Evolutionary conservation across 306 rosid genomes (phyloP).

Genomic region (Begonia masoniana): DNA sequence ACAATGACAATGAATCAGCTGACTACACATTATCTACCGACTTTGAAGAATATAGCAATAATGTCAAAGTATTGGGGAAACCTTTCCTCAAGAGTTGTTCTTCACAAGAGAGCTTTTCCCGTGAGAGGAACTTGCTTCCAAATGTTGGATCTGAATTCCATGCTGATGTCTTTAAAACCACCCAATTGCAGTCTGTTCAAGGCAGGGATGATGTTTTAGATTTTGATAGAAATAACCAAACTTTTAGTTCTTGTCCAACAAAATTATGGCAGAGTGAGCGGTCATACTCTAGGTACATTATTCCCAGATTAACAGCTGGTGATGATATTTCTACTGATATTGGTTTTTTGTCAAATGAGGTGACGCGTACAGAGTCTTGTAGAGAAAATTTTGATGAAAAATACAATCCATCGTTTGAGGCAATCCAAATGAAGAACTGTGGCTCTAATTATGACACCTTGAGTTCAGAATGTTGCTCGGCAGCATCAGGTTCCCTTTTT

Average conservation of each 20-base stretch:
- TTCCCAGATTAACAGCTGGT: conserved; percentile 19
- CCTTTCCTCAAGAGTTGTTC: conserved; percentile 59
- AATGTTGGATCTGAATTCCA: conserved; percentile 25
- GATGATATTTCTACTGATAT: conserved; percentile 21
- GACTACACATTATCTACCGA: conserved; percentile 20
- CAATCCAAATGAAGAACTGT: conserved; percentile 12
- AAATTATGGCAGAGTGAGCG: conserved; percentile 15
- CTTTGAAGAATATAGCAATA: conserved; percentile 15
- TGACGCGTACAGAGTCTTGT: conserved; percentile 8
- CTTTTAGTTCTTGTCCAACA: conserved; percentile 15
- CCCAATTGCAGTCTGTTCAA: conserved; percentile 19
- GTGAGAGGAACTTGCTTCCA: conserved; percentile 26
- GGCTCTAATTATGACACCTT: conserved; percentile 22
- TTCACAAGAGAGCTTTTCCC: conserved; percentile 19
- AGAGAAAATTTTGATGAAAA: conserved; percentile 19
- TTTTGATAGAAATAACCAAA: conserved; percentile 7
- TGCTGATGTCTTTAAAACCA: conserved; percentile 27
- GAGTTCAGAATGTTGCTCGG: conserved; percentile 22
- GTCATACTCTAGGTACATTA: conserved; percentile 11
- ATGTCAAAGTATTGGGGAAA: conserved; percentile 20
- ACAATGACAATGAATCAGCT: conserved; percentile 20
- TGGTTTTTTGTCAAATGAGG: conserved; percentile 19
- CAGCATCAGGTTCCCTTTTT: conserved; percentile 18
- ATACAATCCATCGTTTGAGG: conserved; percentile 18
- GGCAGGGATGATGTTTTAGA: conserved; percentile 12